phyloP scores from a whole-genome alignment of 148 eudicot species.

The Cornus suecica region DNA sequence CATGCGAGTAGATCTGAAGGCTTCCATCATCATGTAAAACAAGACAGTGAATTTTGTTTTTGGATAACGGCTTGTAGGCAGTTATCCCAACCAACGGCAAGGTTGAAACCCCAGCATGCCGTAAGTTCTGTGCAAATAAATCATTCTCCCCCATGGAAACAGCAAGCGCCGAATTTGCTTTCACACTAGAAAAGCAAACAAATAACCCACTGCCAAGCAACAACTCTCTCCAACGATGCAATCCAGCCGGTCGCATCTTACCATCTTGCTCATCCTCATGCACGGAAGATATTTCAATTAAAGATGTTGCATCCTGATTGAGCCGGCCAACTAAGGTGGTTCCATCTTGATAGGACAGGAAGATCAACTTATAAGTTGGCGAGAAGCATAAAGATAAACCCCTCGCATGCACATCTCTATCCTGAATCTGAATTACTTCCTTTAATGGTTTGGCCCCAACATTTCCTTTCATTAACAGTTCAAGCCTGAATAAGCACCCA shows the following conservation, averaged over 20 bases:
- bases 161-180: conserved; percentile 72
- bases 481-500: conserved; percentile 82
- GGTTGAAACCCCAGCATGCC: conserved; percentile 82
- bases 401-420: conserved; percentile 47
- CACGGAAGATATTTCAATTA: conserved; percentile 60
- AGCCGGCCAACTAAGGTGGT: conserved; percentile 75
- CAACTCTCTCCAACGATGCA: conserved; percentile 94
- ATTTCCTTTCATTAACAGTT: conserved; percentile 68
- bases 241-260: conserved; percentile 74
- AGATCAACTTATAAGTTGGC: conserved; percentile 69
- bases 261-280: conserved; percentile 81
- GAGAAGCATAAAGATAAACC: conserved; percentile 88
- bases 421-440: conserved; percentile 60
- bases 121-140: conserved; percentile 68
- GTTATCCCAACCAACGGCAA: conserved; percentile 95
- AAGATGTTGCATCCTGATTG: conserved; percentile 58
- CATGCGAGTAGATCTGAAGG: conserved; percentile 91
- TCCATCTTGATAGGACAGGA: conserved; percentile 93
- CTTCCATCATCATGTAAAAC: conserved; percentile 99
- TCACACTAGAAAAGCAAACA: conserved; percentile 83
- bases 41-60: conserved; percentile 90
- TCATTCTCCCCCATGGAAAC: conserved; percentile 73
- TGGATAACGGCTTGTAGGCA: conserved; percentile 87
- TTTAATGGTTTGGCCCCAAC: conserved; percentile 70
- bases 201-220: conserved; percentile 76